Percentiles rank a stretch among this genome's conserved stretches.
Evolutionary conservation across 352 stramenopile species (phyloP).

Genomic region (Pythium rishiriense): DNA sequence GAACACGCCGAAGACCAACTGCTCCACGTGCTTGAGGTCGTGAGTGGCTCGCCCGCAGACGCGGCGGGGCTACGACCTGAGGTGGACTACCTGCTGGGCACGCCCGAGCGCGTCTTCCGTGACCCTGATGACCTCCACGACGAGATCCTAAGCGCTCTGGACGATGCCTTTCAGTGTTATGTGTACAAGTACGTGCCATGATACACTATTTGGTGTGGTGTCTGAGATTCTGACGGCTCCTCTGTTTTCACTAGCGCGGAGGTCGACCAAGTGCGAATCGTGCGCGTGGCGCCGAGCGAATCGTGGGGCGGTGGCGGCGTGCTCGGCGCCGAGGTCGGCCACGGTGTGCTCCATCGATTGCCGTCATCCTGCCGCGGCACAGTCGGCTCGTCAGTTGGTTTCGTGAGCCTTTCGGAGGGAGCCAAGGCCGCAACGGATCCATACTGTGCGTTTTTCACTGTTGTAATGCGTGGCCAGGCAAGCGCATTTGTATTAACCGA

Average conservation of each 20-base stretch:
- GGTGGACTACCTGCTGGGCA: constrained; percentile 96
- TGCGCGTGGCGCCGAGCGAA: constrained; percentile 82
- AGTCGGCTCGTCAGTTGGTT: constrained; percentile 72
- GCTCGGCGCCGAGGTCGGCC: constrained; percentile 93
- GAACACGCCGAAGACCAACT: constrained; percentile 94
- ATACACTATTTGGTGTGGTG: neutral
- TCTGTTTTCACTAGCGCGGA: constrained; percentile 59
- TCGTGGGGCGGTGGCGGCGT: constrained; percentile 91
- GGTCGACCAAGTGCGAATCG: constrained; percentile 92
- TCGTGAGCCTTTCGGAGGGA: constrained; percentile 73
- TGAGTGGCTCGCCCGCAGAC: constrained; percentile 86
- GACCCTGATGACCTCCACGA: constrained; percentile 88
- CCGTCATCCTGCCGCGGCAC: constrained; percentile 62
- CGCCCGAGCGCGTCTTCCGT: constrained; percentile 85
- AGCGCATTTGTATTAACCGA: too few species aligned
- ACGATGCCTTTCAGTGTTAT: constrained; percentile 96
- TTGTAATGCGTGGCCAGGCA: too few species aligned
- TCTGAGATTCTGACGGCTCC: neutral
- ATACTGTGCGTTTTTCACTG: constrained; percentile 79
- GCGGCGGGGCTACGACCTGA: constrained; percentile 86
- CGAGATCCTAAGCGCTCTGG: constrained; percentile 88
- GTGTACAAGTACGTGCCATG: constrained; percentile 91
- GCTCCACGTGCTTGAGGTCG: constrained; percentile 93
- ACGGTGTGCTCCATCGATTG: constrained; percentile 96
- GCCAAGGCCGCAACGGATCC: constrained; percentile 74